These are phyloP conservation scores for Boechera divaricarpa DNA, from an alignment of 345 rosid genomes.

Conservation along the genomic window DNA sequence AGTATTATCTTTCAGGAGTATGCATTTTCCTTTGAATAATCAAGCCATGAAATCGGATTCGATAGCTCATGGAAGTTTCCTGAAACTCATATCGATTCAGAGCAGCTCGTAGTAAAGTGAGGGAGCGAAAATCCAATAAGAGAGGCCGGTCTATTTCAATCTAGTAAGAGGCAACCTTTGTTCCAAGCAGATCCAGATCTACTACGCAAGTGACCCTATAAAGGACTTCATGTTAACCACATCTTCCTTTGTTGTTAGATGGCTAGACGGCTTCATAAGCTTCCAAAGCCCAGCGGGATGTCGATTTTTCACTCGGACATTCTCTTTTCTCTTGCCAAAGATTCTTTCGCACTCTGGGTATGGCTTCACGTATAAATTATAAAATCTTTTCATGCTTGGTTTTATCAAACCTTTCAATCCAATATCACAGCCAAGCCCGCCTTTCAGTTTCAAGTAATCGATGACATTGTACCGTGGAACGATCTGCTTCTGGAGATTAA, in stretches of 20 bases:
- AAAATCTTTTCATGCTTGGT: constrained; percentile 74
- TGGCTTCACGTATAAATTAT: constrained; percentile 83
- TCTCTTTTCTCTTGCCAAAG: constrained; percentile 61
- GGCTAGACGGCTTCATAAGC: constrained; percentile 61
- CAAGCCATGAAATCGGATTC: constrained; percentile 10
- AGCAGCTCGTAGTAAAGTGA: constrained; percentile 5
- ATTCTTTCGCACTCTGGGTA: constrained; percentile 85
- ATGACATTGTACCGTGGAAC: constrained; percentile 73
- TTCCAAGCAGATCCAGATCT: constrained; percentile 17
- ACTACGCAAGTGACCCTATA: constrained; percentile 57
- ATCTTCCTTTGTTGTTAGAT: constrained; percentile 59
- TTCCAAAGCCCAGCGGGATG: constrained; percentile 79
- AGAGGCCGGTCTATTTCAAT: background rate
- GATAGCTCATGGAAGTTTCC: background rate
- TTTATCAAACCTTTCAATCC: constrained; percentile 70
- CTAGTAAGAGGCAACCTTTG: constrained; percentile 22
- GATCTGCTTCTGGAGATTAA: constrained; percentile 77
- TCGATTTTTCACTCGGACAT: constrained; percentile 35
- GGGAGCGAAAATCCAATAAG: background rate
- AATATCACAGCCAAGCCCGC: constrained; percentile 71
- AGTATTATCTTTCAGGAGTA: background rate
- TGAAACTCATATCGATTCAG: background rate
- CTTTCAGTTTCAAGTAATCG: constrained; percentile 62
- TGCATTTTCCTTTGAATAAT: constrained; percentile 16
- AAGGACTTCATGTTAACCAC: constrained; percentile 64